Percentiles rank a stretch among this genome's conserved stretches.
These are phyloP conservation scores for Pleomassaria siparia DNA, from an alignment of 2,329 filamentous ascomycete species.

Conservation along the genomic window DNA sequence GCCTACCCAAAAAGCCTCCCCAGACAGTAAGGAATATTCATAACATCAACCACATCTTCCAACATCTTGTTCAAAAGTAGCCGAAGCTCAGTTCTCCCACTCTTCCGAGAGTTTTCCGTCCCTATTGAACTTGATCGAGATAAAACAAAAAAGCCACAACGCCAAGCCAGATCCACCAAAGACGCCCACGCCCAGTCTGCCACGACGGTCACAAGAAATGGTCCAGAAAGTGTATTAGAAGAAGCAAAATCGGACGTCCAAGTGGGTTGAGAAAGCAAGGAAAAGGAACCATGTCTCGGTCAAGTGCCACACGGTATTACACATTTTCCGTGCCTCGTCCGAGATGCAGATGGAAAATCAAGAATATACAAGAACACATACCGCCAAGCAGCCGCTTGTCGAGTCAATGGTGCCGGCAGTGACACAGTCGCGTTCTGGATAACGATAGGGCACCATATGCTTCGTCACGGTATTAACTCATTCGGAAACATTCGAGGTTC, in stretches of 20 bases:
- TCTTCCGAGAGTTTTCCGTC: too few species aligned
- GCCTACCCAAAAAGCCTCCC: too few species aligned
- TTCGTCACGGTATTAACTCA: conserved; percentile 9
- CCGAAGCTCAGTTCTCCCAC: too few species aligned
- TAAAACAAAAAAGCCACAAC: too few species aligned
- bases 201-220: too few species aligned
- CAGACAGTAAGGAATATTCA: too few species aligned
- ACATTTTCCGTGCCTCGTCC: not conserved
- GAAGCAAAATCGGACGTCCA: not conserved
- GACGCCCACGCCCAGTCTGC: too few species aligned
- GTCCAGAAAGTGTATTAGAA: not conserved
- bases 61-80: too few species aligned
- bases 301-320: not conserved
- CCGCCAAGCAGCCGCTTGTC: not conserved
- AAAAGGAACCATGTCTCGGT: not conserved
- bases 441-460: conserved; percentile 7
- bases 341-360: not conserved
- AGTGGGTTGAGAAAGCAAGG: not conserved
- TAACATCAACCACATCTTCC: too few species aligned
- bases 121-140: too few species aligned
- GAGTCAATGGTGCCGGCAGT: not conserved
- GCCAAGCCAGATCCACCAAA: too few species aligned
- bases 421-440: not conserved
- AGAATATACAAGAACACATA: conserved; percentile 1
- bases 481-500: conserved; percentile 8